Conservation (phyloP, 305 asterid species). For the Coffea humblotiana region DNA sequence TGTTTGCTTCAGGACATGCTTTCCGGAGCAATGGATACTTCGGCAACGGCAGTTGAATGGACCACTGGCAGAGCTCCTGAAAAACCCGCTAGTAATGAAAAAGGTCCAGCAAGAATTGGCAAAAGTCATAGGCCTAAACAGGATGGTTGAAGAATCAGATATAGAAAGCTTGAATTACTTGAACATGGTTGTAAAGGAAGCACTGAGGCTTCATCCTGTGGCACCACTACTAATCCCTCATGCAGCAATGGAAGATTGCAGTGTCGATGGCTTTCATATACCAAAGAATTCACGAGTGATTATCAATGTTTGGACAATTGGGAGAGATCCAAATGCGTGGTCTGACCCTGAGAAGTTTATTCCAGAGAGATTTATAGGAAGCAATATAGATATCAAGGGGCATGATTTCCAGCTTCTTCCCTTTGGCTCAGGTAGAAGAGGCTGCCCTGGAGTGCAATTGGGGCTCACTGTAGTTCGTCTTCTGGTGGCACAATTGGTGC, state of each 20-base stretch:
- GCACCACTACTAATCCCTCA: conserved; percentile 58
- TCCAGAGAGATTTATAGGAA: conserved; percentile 52
- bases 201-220: conserved; percentile 54
- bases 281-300: conserved; percentile 40
- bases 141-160: conserved; percentile 49
- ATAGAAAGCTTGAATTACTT: conserved; percentile 41
- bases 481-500: conserved; percentile 50
- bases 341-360: conserved; percentile 45
- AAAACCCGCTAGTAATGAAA: conserved; percentile 38
- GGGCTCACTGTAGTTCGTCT: conserved; percentile 43
- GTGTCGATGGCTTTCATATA: conserved; percentile 38
- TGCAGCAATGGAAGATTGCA: conserved; percentile 44
- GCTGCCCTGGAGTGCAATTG: conserved; percentile 55
- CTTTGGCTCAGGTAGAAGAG: conserved; percentile 54
- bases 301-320: conserved; percentile 42
- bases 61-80: conserved; percentile 36
- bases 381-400: conserved; percentile 42
- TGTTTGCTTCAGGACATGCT: conserved; percentile 49
- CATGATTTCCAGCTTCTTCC: conserved; percentile 53
- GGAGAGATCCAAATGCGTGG: conserved; percentile 52
- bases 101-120: conserved; percentile 44
- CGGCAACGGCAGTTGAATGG: conserved; percentile 47
- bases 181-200: conserved; percentile 52
- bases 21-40: conserved; percentile 45
- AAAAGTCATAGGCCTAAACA: conserved; percentile 30